Base-by-base conservation (phyloP, 805 yeast species). In the Candida coquimbonensis region DNA sequence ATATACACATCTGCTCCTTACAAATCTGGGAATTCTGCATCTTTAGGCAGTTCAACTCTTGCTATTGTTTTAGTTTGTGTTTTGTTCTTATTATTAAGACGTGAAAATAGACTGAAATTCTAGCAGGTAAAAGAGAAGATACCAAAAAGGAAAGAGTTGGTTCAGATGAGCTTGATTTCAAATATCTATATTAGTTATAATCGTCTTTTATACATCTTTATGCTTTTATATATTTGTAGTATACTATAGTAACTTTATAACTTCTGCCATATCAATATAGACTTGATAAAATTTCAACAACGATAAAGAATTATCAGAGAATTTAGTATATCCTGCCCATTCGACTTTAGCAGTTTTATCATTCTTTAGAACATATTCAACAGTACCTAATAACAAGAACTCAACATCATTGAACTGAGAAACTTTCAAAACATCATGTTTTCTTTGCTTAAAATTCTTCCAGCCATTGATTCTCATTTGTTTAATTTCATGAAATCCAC, bases 1-100 rank as follows among this genome's bases (percentile, higher is more conserved):
- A 66, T 72, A 24, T 73, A 70, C 56, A 55, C 69, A 33, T 51
- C 54, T 8, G 54, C 73, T 4, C 73, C 73, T 5, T 72, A 66
- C 47, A 52, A 46, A 13, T 54, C 69, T 27, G 75, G 77, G 2
- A 17, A 17, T 17, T 17, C 19, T 17, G 19, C 19, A 17, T 17
- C 19, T 17, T 17, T 17, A 17, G 19, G 19, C 19, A 3, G 19
- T 17, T 17, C 19, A 17, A 3, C 19, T 9, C 50, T 63, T 27
- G 52, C 61, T 4, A 53, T 52, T 34, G 37, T 57, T 8, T 39
- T 55, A 13, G 49, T 55, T n/a, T 42, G 49, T 7, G 36, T 48
- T 13, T 58, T 55, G 39, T 49, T 54, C 14, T 38, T 47, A 27
- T 42, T 54, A 33, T 42, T 60, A 9, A 38, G 38, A 16, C 36